Base-by-base conservation (phyloP, 2,329 filamentous ascomycete genomes). In the Colletotrichum sp. region DNA sequence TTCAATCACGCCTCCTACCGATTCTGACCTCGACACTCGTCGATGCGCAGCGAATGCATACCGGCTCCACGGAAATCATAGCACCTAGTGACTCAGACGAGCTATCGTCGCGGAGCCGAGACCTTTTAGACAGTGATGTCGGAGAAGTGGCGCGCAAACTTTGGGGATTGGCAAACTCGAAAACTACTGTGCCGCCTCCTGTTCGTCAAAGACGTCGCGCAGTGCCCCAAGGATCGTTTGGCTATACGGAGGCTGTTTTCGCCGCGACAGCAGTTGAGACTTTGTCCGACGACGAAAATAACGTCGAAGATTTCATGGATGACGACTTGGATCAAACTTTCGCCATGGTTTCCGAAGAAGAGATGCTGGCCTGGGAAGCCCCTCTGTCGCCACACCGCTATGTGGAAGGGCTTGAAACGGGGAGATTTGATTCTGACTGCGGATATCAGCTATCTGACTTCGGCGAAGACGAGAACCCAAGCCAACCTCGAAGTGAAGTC, bases 11-110 rank as follows among this genome's bases (percentile, higher is more conserved):
- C 79, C 83, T 55, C 75, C 76, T 5, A 68, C 86, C 34, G 71
- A 81, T 48, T 57, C 84, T 16, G 71, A 69, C 10, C 84, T 84
- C 59, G 78, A 84, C 13, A 68, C 65, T 12, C 79, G 78, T 16
- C 75, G 84, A 26, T n/a, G 39, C 52, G 24, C 24, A 55, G 22
- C 80, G 80, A 22, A 52, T 36, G 28, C 16, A 18, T 24, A 34
- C 59, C 10, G 30, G 59, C 28, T 32, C 16, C 30, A 9, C 59
- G n/a, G 59, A 30, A 44, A 8, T 28, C 22, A n/a, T 15, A 36
- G 30, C 32, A 12, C n/a, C 44, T 18, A 64, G 28, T 32, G 60
- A 64, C n/a, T 4, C 12, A 64, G 44, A 52, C n/a, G n/a, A 52
- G 10, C 44, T 48, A 13, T 48, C n/a, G 44, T 22, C n/a, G 12